A percentile compares a stretch with the other conserved stretches of the same genome.
phyloP scores from a whole-genome alignment of 2,329 filamentous ascomycete genomes.

The Lachnellula suecica region DNA sequence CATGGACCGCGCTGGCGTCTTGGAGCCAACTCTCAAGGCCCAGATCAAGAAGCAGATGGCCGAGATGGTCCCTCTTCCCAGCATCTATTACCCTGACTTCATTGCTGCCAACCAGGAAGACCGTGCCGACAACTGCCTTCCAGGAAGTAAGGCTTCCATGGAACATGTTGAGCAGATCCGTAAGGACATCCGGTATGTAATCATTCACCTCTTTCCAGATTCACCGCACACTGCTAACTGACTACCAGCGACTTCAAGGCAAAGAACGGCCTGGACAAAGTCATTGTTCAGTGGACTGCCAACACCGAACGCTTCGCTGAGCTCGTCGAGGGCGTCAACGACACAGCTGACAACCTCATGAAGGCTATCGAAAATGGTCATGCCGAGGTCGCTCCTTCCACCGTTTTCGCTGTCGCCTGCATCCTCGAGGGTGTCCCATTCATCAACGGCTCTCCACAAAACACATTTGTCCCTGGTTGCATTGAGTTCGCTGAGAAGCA shows the following conservation, averaged over 20 bases:
- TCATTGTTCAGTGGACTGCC: conserved; percentile 97
- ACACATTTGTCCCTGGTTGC: conserved; percentile 95
- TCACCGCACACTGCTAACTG: conserved; percentile 12
- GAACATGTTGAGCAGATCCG: conserved; percentile 92
- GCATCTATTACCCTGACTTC: conserved; percentile 99
- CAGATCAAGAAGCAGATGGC: conserved; percentile 92
- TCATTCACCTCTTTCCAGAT: conserved; percentile 1
- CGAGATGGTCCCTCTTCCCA: conserved; percentile 82
- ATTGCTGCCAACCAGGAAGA: conserved; percentile 98
- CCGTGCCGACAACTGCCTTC: conserved; percentile 86
- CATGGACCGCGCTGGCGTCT: conserved; percentile 93
- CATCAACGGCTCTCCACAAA: conserved; percentile 99
- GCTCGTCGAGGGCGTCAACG: conserved; percentile 84
- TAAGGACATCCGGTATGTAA: conserved; percentile 76
- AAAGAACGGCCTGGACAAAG: conserved; percentile 82
- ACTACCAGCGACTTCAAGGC: conserved; percentile 77
- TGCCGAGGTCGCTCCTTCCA: conserved; percentile 90
- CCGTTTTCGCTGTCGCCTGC: conserved; percentile 90
- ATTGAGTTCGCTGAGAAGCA: conserved; percentile 86
- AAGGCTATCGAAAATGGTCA: conserved; percentile 84
- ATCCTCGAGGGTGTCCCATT: conserved; percentile 90
- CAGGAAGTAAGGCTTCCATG: conserved; percentile 79
- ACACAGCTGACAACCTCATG: conserved; percentile 92
- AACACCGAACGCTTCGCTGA: conserved; percentile 98
- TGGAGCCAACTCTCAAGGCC: conserved; percentile 91